phyloP scores from a whole-genome alignment of 2,329 filamentous ascomycete genomes.

The Penicillium sp. region DNA sequence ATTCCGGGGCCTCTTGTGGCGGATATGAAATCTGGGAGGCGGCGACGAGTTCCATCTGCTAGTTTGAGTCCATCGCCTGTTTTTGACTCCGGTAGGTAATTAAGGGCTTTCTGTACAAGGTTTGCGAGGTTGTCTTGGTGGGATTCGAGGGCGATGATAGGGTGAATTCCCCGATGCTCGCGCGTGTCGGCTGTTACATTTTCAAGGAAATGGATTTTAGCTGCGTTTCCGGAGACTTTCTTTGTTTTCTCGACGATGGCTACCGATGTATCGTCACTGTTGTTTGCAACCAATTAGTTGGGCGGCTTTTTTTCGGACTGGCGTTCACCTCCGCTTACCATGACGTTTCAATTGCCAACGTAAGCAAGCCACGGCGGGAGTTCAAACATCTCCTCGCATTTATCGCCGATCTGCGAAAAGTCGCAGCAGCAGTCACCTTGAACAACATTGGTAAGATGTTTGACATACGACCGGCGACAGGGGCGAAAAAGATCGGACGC shows the following conservation, averaged over 20 bases:
- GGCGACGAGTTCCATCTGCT: constrained; percentile 33
- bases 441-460: constrained; percentile 28
- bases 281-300: neutral
- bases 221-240: constrained; percentile 28
- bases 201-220: constrained; percentile 72
- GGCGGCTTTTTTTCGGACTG: neutral
- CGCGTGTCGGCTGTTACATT: constrained; percentile 80
- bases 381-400: constrained; percentile 4
- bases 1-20: constrained; percentile 92
- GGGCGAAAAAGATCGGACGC: constrained; percentile 23
- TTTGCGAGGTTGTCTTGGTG: constrained; percentile 70
- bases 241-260: constrained; percentile 67
- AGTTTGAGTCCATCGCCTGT: constrained; percentile 17
- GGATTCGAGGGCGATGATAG: constrained; percentile 69
- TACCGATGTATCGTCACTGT: constrained; percentile 85
- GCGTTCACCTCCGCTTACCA: constrained; percentile 32
- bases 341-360: constrained; percentile 50
- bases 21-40: constrained; percentile 76
- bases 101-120: constrained; percentile 66
- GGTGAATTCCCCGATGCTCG: constrained; percentile 74
- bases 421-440: constrained; percentile 16
- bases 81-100: constrained; percentile 50
- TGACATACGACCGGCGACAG: constrained; percentile 11
- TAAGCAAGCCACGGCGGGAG: constrained; percentile 38
- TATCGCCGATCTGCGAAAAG: constrained; percentile 22